Percentiles rank a stretch among this genome's conserved stretches.
Conservation (phyloP, 2,329 filamentous ascomycete genomes). For the Aspergillus ochraceus region DNA sequence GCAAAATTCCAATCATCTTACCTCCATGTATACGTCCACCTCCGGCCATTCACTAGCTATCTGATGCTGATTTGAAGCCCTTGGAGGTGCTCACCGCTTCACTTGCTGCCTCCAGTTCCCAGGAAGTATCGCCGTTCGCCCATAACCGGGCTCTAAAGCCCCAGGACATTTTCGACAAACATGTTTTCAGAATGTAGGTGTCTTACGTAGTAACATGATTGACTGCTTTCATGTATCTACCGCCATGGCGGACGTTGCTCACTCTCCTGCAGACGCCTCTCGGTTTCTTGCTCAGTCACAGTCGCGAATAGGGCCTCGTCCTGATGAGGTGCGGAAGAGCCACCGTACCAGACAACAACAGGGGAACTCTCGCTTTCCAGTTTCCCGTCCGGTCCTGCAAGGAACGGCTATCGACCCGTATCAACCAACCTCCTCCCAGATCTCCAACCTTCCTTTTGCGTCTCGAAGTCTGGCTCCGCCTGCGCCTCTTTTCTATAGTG, state of each 20-base stretch:
- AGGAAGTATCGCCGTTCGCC: background rate
- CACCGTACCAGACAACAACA: constrained; percentile 49
- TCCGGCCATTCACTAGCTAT: background rate
- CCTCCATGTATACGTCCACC: background rate
- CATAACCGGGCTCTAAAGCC: background rate
- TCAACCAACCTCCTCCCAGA: constrained; percentile 68
- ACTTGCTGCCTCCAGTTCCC: background rate
- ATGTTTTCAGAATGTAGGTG: constrained; percentile 90
- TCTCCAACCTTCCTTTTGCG: constrained; percentile 75
- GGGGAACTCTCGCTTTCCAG: constrained; percentile 47
- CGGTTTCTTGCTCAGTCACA: constrained; percentile 95
- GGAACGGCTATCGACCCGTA: constrained; percentile 73
- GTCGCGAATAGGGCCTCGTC: constrained; percentile 77
- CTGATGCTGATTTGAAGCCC: background rate
- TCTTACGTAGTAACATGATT: background rate
- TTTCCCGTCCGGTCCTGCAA: constrained; percentile 52
- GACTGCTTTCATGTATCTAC: background rate
- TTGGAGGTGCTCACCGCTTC: constrained; percentile 5
- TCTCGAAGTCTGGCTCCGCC: constrained; percentile 74
- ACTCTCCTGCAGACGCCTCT: constrained; percentile 69
- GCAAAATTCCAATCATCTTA: background rate
- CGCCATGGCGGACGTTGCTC: constrained; percentile 1
- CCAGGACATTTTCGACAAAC: constrained; percentile 26
- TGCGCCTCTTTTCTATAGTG: constrained; percentile 92
- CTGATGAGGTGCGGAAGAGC: constrained; percentile 52